Evolutionary conservation across 257 asterid species (phyloP), one percentile per base, ranked within the genome.

Genomic region (Perilla frutescens): DNA sequence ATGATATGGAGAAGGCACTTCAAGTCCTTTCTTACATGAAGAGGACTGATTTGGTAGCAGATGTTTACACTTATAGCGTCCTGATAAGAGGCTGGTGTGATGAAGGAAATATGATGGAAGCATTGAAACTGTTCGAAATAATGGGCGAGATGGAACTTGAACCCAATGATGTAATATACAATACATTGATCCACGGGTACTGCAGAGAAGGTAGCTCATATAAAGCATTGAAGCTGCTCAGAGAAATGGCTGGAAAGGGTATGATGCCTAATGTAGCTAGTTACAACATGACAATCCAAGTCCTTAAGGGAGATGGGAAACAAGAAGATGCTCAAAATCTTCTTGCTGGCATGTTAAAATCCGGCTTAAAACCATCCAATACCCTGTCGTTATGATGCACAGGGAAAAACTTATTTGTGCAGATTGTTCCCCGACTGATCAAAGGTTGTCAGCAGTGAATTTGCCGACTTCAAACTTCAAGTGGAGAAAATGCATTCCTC

Each of bases 31-130:
- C 84, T n/a, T 36, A 72, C 70, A 89, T 91, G 95, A 78, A 84
- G 74, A 81, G 81, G 60, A 79, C 85, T 15, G 66, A 81, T 68
- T 73, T 83, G 77, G 77, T 31, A 20, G 81, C 86, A 10, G 96
- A 91, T 80, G 84, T 80, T 73, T 84, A 84, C 65, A 90, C 93
- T 36, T 92, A 87, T 32, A 88, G 96, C 41, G 96, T 74, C 44
- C 72, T 90, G 85, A 87, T 87, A 74, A 83, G 84, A 11, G 96
- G 96, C 41, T 91, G 88, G 93, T 86, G 94, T 51, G 79, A 61
- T 66, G 86, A 84, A 76, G 90, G 90, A 58, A 85, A 91, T 65
- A 86, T 91, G 96, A 89, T 80, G 81, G 92, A 91, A 77, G 94
- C 94, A 68, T 85, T 84, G 11, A 89, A 84, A 68, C 63, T 91